Evolutionary conservation across 2,329 filamentous ascomycete species (phyloP).

Genomic region (Sporothrix pseudoabietina): DNA sequence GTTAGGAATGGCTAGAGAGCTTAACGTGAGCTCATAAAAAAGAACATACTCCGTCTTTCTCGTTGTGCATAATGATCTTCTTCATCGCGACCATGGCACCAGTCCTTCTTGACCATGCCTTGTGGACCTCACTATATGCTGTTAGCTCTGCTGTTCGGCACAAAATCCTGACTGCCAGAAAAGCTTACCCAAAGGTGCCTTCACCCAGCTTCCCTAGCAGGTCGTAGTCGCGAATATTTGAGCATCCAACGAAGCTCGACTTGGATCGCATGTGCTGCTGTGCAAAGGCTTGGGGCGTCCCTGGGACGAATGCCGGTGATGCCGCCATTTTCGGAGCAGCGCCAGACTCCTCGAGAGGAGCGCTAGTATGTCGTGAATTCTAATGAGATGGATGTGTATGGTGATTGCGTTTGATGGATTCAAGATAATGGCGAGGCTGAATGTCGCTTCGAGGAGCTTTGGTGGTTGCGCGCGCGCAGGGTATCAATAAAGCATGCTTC

Average conservation of each 20-base stretch:
- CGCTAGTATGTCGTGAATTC: neutral
- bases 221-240: constrained; percentile 78
- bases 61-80: constrained; percentile 99
- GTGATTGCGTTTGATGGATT: neutral
- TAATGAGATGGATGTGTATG: neutral
- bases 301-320: constrained; percentile 15
- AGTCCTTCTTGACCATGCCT: constrained; percentile 75
- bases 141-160: constrained; percentile 30
- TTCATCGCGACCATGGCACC: constrained; percentile 83
- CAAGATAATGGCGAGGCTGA: neutral
- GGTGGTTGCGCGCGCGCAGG: neutral
- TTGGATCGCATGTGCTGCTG: constrained; percentile 57
- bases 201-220: constrained; percentile 84
- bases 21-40: no score
- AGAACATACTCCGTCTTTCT: constrained; percentile 81
- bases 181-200: constrained; percentile 82
- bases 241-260: constrained; percentile 78
- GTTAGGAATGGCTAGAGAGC: neutral
- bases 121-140: constrained; percentile 75
- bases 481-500: constrained; percentile 10
- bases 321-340: constrained; percentile 25
- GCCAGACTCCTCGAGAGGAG: neutral
- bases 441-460: neutral
- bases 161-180: neutral
- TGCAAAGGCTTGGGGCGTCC: constrained; percentile 59